These are phyloP conservation scores for Handroanthus guayacan DNA, from an alignment of 257 asterid genomes.

Conservation along the genomic window DNA sequence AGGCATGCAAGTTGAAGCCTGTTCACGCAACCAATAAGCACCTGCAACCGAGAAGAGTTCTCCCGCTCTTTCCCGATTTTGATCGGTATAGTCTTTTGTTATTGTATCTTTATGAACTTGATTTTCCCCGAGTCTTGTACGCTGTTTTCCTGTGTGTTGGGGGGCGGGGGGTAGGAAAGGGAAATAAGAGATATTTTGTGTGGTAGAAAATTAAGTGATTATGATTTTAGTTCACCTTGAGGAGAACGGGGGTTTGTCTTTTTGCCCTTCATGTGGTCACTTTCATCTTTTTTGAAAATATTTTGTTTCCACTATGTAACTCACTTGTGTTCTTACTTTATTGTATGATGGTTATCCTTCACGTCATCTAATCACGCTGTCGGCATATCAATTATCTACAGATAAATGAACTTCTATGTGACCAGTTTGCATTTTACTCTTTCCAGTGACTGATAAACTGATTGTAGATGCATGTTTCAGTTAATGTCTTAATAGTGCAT, in stretches of 20 bases:
- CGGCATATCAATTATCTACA: neutral
- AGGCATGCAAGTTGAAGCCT: slow-evolving; percentile 82
- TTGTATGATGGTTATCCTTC: neutral
- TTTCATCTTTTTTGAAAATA: neutral
- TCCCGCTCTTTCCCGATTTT: slow-evolving; percentile 85
- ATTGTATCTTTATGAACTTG: slow-evolving; percentile 26
- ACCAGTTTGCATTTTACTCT: slow-evolving; percentile 12
- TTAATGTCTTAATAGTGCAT: neutral
- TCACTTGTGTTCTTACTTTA: neutral
- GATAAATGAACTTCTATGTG: neutral
- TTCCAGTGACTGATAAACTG: neutral
- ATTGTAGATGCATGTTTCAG: neutral
- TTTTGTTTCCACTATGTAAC: neutral
- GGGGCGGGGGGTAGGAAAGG: neutral
- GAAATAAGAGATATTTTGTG: neutral
- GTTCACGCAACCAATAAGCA: slow-evolving; percentile 74
- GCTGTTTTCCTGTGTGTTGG: slow-evolving; percentile 6
- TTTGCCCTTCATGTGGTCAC: neutral
- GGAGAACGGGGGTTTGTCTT: neutral
- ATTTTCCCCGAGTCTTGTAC: neutral
- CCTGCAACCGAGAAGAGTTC: slow-evolving; percentile 68
- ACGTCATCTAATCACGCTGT: neutral
- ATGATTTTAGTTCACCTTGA: slow-evolving; percentile 1
- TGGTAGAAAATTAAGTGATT: neutral
- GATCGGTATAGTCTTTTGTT: slow-evolving; percentile 60